Conservation (phyloP, 441 rosid species). For the Erysimum pusillum region DNA sequence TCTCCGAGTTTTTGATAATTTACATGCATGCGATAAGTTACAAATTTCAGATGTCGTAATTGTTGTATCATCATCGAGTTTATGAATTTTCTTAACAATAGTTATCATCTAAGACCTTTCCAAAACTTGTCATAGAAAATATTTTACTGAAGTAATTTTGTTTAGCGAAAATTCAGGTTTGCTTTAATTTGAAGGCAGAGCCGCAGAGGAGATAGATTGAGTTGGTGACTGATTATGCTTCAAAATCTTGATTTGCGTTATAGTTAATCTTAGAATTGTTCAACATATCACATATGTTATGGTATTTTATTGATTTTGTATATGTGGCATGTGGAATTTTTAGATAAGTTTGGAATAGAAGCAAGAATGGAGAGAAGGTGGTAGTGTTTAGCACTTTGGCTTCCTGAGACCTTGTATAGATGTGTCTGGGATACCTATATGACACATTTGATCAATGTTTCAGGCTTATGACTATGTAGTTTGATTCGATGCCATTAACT, state of each 20-base stretch:
- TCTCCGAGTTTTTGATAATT: too few relatives aligned
- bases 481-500: background rate
- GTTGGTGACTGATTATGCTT: too few relatives aligned
- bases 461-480: background rate
- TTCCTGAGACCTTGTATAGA: background rate
- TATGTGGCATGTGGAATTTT: background rate
- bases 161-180: background rate
- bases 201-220: too few relatives aligned
- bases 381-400: background rate
- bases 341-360: conserved; percentile 1
- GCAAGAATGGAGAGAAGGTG: conserved; percentile 9
- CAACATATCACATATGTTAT: background rate
- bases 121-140: background rate
- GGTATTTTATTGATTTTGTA: background rate
- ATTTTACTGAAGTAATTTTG: background rate
- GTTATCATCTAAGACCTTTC: conserved; percentile 8
- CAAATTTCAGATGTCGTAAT: too few relatives aligned
- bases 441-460: conserved; percentile 6
- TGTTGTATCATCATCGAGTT: too few relatives aligned
- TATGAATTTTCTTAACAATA: too few relatives aligned
- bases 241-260: too few relatives aligned
- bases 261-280: too few relatives aligned
- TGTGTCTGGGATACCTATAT: background rate
- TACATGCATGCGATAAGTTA: too few relatives aligned
- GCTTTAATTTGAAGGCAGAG: conserved; percentile 11